A percentile compares a stretch with the other conserved stretches of the same genome.
These are phyloP conservation scores for Lecanosticta acicola DNA, from an alignment of 2,329 filamentous ascomycete genomes.

Conservation along the genomic window DNA sequence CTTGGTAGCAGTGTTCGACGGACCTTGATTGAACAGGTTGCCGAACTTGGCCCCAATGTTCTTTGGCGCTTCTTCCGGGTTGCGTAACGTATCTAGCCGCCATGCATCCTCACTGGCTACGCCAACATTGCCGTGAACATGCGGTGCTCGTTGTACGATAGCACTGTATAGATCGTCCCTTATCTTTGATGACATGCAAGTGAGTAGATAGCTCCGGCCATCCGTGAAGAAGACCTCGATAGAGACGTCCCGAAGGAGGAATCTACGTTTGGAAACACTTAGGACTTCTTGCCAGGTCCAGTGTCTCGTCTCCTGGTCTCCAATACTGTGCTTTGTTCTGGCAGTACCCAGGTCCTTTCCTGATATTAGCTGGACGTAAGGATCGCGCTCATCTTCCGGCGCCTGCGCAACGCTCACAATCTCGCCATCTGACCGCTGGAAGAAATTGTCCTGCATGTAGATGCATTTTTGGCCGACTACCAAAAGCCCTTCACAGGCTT, in stretches of 20 bases:
- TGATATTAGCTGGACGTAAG: conserved; percentile 89
- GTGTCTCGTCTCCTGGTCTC: conserved; percentile 74
- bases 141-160: conserved; percentile 72
- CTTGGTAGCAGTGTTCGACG: conserved; percentile 77
- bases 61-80: conserved; percentile 57
- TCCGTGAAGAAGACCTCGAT: conserved; percentile 98
- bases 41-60: conserved; percentile 82
- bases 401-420: conserved; percentile 97
- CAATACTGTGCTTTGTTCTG: conserved; percentile 40
- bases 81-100: conserved; percentile 79
- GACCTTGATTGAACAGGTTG: conserved; percentile 79
- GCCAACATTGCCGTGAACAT: conserved; percentile 59
- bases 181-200: conserved; percentile 65
- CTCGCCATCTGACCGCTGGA: conserved; percentile 89
- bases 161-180: conserved; percentile 77
- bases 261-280: conserved; percentile 90
- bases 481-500: conserved; percentile 87
- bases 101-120: conserved; percentile 74
- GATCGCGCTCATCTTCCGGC: conserved; percentile 83
- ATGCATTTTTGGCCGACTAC: conserved; percentile 88
- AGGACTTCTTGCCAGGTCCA: conserved; percentile 96
- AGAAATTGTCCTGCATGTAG: conserved; percentile 94
- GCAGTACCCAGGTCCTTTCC: conserved; percentile 62
- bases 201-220: conserved; percentile 88
- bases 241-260: conserved; percentile 89